Conservation (phyloP, 2,329 filamentous ascomycete genomes). For the Aspergillus texensis region DNA sequence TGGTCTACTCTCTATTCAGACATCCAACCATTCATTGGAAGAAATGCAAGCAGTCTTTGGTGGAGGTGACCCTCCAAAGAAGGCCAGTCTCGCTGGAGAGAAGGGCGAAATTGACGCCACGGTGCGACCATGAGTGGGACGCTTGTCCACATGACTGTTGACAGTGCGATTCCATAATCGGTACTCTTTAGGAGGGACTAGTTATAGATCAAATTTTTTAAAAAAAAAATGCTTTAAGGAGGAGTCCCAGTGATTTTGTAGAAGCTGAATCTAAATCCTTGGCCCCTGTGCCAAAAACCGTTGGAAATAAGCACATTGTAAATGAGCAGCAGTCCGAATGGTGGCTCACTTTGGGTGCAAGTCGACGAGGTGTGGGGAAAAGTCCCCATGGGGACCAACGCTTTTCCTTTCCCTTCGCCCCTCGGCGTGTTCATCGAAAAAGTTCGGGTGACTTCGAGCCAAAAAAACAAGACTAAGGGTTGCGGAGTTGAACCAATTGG, state of each 20-base stretch:
- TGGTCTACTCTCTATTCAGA: constrained; percentile 29
- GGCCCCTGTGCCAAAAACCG: not conserved
- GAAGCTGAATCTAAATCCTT: not conserved
- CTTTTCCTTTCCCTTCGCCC: not conserved
- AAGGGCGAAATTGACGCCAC: constrained; percentile 6
- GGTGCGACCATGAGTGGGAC: not conserved
- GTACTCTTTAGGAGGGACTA: not conserved
- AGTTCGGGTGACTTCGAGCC: not conserved
- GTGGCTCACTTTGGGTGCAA: not conserved
- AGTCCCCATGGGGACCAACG: not conserved
- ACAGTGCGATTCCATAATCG: not conserved
- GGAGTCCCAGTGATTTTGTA: not conserved
- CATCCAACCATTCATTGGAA: constrained; percentile 48
- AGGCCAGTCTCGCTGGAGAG: constrained; percentile 12
- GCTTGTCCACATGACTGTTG: not conserved
- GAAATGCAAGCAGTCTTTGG: constrained; percentile 47
- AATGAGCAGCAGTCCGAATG: not conserved
- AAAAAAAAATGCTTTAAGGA: not conserved
- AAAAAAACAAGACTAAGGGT: not conserved
- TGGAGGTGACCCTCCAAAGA: constrained; percentile 17
- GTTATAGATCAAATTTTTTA: not conserved
- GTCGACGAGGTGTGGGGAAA: not conserved
- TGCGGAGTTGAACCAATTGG: not conserved
- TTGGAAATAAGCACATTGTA: not conserved
- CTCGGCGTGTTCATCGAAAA: not conserved